Evolutionary conservation across 2,329 filamentous ascomycete genomes (phyloP).

Genomic region (Penicillium vulpinum): DNA sequence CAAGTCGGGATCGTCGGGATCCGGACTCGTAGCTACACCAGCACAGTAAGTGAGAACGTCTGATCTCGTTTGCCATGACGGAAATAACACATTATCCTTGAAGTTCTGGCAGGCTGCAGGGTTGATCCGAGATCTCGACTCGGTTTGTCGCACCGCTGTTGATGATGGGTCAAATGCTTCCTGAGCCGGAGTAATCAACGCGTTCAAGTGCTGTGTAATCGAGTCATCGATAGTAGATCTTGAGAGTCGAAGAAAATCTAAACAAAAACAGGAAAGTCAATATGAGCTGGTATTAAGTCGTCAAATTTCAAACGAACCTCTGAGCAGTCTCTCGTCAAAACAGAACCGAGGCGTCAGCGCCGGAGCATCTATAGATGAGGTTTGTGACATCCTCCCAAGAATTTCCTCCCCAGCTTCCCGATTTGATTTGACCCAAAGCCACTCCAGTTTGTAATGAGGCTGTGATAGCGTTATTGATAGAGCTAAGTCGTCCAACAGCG

Average conservation of each 20-base stretch:
- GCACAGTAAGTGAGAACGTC: slow-evolving; percentile 89
- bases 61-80: slow-evolving; percentile 79
- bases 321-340: slow-evolving; percentile 67
- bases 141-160: slow-evolving; percentile 63
- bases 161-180: slow-evolving; percentile 75
- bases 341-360: slow-evolving; percentile 72
- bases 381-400: slow-evolving; percentile 40
- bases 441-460: slow-evolving; percentile 40
- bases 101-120: slow-evolving; percentile 67
- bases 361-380: slow-evolving; percentile 48
- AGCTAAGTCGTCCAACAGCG: background rate
- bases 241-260: slow-evolving; percentile 89
- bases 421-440: slow-evolving; percentile 39
- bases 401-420: slow-evolving; percentile 22
- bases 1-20: slow-evolving; percentile 81
- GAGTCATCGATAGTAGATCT: slow-evolving; percentile 85
- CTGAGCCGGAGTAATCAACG: slow-evolving; percentile 72
- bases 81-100: slow-evolving; percentile 76
- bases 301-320: slow-evolving; percentile 54
- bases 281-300: slow-evolving; percentile 4
- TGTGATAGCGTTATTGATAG: background rate
- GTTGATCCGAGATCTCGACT: slow-evolving; percentile 57
- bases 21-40: slow-evolving; percentile 79
- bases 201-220: slow-evolving; percentile 90
- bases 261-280: slow-evolving; percentile 59